These are phyloP conservation scores for Axilococcus clingmanii DNA, from an alignment of 139 green algal genomes.

Conservation along the genomic window DNA sequence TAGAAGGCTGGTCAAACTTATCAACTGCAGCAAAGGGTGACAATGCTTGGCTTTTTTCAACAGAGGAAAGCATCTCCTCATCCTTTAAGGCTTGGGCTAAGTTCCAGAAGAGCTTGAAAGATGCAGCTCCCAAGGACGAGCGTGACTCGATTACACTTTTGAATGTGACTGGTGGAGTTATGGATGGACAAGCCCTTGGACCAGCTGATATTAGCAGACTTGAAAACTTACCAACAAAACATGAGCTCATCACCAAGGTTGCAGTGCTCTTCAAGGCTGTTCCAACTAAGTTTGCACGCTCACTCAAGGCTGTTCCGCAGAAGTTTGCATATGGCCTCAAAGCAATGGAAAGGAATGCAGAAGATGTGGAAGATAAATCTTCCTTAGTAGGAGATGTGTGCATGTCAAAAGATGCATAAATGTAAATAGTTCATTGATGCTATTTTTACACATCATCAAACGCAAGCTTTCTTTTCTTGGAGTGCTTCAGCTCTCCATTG, in stretches of 20 bases:
- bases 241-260: slow-evolving; percentile 70
- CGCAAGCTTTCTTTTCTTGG: neutral
- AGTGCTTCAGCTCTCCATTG: neutral
- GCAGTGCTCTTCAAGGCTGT: slow-evolving; percentile 72
- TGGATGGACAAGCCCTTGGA: slow-evolving; percentile 19
- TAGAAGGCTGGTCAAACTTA: slow-evolving; percentile 44
- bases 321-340: slow-evolving; percentile 68
- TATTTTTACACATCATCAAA: neutral
- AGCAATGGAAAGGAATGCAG: slow-evolving; percentile 48
- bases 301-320: slow-evolving; percentile 54
- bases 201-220: slow-evolving; percentile 52
- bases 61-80: slow-evolving; percentile 63
- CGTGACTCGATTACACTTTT: slow-evolving; percentile 23
- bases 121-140: slow-evolving; percentile 30
- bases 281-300: slow-evolving; percentile 62
- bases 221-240: slow-evolving; percentile 81
- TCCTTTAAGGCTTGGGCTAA: slow-evolving; percentile 61
- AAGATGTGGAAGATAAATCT: slow-evolving; percentile 61
- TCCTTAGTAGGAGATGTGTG: slow-evolving; percentile 37
- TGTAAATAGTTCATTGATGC: slow-evolving; percentile 1
- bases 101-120: slow-evolving; percentile 56
- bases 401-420: neutral
- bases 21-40: slow-evolving; percentile 44
- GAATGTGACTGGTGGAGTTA: slow-evolving; percentile 30
- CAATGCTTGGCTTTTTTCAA: slow-evolving; percentile 85